These are phyloP conservation scores for Phytopythium montanum DNA, from an alignment of 352 stramenopile species.

Conservation along the genomic window DNA sequence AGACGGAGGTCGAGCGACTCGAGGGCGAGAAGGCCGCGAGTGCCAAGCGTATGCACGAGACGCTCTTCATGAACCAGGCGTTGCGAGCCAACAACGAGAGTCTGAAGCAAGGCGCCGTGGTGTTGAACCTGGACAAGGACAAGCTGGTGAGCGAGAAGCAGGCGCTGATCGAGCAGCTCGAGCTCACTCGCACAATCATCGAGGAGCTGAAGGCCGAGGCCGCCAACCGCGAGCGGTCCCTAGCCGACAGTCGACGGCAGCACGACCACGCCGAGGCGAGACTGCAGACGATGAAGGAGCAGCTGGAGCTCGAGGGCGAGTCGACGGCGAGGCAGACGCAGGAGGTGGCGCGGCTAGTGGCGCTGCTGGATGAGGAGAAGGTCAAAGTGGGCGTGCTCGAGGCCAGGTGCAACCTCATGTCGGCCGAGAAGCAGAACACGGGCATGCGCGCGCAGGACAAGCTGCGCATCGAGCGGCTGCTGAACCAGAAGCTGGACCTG, in stretches of 20 bases:
- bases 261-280: slow-evolving; percentile 46
- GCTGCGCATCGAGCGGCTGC: slow-evolving; percentile 63
- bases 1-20: slow-evolving; percentile 41
- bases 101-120: slow-evolving; percentile 52
- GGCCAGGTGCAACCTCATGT: slow-evolving; percentile 60
- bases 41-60: slow-evolving; percentile 67
- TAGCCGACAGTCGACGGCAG: slow-evolving; percentile 42
- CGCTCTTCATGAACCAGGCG: slow-evolving; percentile 73
- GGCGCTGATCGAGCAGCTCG: slow-evolving; percentile 26
- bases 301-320: slow-evolving; percentile 58
- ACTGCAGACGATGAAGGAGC: slow-evolving; percentile 61
- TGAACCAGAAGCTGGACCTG: slow-evolving; percentile 80
- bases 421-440: slow-evolving; percentile 69
- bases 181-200: slow-evolving; percentile 24
- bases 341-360: slow-evolving; percentile 33
- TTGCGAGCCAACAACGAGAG: slow-evolving; percentile 57
- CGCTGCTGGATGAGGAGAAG: slow-evolving; percentile 52
- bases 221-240: slow-evolving; percentile 34
- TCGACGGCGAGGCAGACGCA: slow-evolving; percentile 27
- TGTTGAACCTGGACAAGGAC: slow-evolving; percentile 58
- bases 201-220: slow-evolving; percentile 33
- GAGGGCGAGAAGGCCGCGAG: slow-evolving; percentile 58
- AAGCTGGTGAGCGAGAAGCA: slow-evolving; percentile 44
- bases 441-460: slow-evolving; percentile 80
- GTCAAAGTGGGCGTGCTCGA: slow-evolving; percentile 60